Base-by-base conservation (phyloP, 352 stramenopile species). In the Plasmopara viticola region DNA sequence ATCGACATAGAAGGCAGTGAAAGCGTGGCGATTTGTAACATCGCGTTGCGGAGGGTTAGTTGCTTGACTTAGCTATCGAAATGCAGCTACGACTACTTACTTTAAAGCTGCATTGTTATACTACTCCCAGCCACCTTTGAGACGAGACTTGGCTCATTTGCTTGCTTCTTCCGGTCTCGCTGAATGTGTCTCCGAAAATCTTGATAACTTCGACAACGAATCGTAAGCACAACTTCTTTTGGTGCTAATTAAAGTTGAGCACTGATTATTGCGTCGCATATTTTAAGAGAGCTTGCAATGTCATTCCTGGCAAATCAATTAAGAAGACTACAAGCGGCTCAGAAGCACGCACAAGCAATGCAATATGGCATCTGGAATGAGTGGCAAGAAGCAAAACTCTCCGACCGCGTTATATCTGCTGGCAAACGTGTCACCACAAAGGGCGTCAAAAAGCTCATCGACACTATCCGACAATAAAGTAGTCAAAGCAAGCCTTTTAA, bases 321-420 rank as follows among this genome's bases (percentile, higher is more conserved):
- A 8, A 58, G 74, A 29, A 72, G 75, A 25, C 62, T 92, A 0
- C 60, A 86, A 18, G 46, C 67, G 6, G 66, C 68, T 28, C 70
- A 92, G 37, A 79, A 79, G 50, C 62, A 80, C 31, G 82, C 82
- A 14, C 77, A 90, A 61, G 66, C 70, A 6, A 92, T 92, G 82
- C 78, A 84, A 45, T 90, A 84, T 30, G 82, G 82, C 7, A 79
- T 90, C 17, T 92, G 82, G 82, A 84, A 80, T 48, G 66, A 85
- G 20, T 92, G 75, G 71, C 63, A 82, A 50, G 77, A 86, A 6
- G 73, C 84, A n/a, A 86, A 78, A 28, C 66, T 92, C 0, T 66
- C 63, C 0, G 66, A 79, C 12, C 77, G 82, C 29, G 49, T 92
- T 5, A 18, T 90, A 20, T 86, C 82, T 0, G 78, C 77, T 7